These are phyloP conservation scores for Paxillus rubicundulus DNA, from an alignment of 768 basidiomycete genomes.

Conservation along the genomic window DNA sequence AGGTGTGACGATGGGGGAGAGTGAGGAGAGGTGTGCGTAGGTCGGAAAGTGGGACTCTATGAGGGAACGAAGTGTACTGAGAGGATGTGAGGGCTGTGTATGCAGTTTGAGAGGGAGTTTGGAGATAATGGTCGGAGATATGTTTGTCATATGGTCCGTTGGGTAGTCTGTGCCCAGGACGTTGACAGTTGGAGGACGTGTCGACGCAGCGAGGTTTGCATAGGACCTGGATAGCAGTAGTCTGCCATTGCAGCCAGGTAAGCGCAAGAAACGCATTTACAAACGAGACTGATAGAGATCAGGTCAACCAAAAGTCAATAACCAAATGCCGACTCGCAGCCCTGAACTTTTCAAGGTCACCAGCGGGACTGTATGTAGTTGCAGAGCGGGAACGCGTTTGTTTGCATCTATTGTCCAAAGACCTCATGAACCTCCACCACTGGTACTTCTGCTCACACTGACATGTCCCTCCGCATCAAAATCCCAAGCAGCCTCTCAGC, in stretches of 20 bases:
- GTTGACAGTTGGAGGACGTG: constrained; percentile 32
- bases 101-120: constrained; percentile 80
- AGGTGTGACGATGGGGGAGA: constrained; percentile 88
- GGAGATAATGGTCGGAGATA: constrained; percentile 78
- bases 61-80: constrained; percentile 78
- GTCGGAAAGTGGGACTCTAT: constrained; percentile 83
- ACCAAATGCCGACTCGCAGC: background rate
- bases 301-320: background rate
- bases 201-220: constrained; percentile 6
- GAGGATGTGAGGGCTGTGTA: constrained; percentile 73
- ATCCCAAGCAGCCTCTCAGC: constrained; percentile 1
- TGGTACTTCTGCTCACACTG: background rate
- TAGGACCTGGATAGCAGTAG: constrained; percentile 9
- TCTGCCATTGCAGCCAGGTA: background rate
- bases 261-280: constrained; percentile 18
- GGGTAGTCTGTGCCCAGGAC: constrained; percentile 68
- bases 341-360: too few relatives aligned
- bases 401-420: constrained; percentile 16
- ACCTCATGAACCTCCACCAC: background rate
- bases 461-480: constrained; percentile 18
- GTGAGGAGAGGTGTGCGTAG: constrained; percentile 69
- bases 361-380: too few relatives aligned
- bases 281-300: background rate
- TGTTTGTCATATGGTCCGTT: constrained; percentile 79
- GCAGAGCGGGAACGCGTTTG: too few relatives aligned